Evolutionary conservation across 352 stramenopile species (phyloP), one percentile per base, ranked within the genome.

Genomic region (Phytopythium sindhum): DNA sequence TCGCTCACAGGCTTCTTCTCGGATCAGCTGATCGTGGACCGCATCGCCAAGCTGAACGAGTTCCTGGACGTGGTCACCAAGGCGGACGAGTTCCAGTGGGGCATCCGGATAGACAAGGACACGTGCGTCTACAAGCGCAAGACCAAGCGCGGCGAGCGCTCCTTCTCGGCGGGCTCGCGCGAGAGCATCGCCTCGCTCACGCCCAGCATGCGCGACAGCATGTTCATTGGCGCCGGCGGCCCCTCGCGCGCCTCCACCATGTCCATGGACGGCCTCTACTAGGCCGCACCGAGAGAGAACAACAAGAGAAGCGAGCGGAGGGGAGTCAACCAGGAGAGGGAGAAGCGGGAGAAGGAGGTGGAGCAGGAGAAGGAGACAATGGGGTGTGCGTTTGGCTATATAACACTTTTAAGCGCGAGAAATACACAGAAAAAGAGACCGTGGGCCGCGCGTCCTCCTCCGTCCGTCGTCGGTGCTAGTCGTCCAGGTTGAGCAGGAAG

Each of bases 401-500:
- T 55, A 55, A 39, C 48, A 39, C 48, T 54, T 29, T 53, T 2
- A 31, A 29, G 47, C 47, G 24, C 23, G 47, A 53, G 47, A 10
- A 55, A 55, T 55, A 55, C 48, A 55, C 48, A 10, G 8, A 29
- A 17, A 29, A 29, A 51, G 12, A 51, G 2, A 23, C 6, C 24
- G 17, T 17, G 21, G 41, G 41, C 19, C 41, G 39, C 31, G 31
- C 31, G 31, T 3, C 31, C 31, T 31, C n/a, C n/a, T n/a, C n/a
- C n/a, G n/a, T n/a, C n/a, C n/a, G n/a, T n/a, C n/a, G n/a, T n/a
- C n/a, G n/a, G n/a, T n/a, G 1, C 55, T 83, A 91, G 37, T 75
- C 77, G 64, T 96, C 95, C 44, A 98, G 81, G 66, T 98, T 98
- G 62, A 96, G 89, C 65, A 98, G 73, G 68, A 96, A 95, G 3